Base-by-base conservation (phyloP, 768 basidiomycete genomes). In the Lactifluus echinatus region DNA sequence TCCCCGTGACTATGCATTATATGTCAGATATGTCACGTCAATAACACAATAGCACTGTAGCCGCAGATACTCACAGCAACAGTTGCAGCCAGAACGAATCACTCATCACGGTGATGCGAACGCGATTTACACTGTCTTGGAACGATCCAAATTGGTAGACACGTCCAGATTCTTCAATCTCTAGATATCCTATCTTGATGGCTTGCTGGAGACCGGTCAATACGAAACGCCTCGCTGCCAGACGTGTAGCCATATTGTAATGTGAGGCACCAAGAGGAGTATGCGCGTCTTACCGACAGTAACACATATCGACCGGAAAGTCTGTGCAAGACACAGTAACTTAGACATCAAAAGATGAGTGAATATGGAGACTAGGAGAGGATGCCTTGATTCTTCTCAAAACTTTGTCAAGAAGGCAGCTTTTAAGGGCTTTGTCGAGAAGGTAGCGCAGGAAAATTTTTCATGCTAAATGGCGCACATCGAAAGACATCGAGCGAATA, bases 41-140 rank as follows among this genome's bases (percentile, higher is more conserved):
- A 5, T 31, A 31, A 31, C n/a, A n/a, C n/a, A 10, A 31, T 26
- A 14, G 6, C 19, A 42, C 28, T 12, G 14, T 21, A 42, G 44
- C 37, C 21, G 50, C 26, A 28, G 14, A 31, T 11, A 44, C 71
- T 64, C 46, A 72, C 70, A 68, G 46, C 26, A 73, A 65, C 6
- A 74, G 63, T 26, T 69, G 67, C 1, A 62, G 65, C 71, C 72
- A 74, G 53, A 73, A 73, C 33, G 64, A 56, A 14, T 69, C 66
- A 54, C 64, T 64, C 31, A 66, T 31, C 19, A 74, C 70, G 10
- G 52, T 58, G 34, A 73, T 50, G 34, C 49, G 64, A 19, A 69
- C 65, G 21, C 29, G 29, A 49, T 48, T 51, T 0, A 24, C 34
- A 19, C 53, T 45, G n/a, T 65, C 51, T 33, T 56, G 39, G 1